A percentile compares a stretch with the other conserved stretches of the same genome.
These are phyloP conservation scores for Lathyrus oleraceus DNA, from an alignment of 306 rosid genomes.

Conservation along the genomic window DNA sequence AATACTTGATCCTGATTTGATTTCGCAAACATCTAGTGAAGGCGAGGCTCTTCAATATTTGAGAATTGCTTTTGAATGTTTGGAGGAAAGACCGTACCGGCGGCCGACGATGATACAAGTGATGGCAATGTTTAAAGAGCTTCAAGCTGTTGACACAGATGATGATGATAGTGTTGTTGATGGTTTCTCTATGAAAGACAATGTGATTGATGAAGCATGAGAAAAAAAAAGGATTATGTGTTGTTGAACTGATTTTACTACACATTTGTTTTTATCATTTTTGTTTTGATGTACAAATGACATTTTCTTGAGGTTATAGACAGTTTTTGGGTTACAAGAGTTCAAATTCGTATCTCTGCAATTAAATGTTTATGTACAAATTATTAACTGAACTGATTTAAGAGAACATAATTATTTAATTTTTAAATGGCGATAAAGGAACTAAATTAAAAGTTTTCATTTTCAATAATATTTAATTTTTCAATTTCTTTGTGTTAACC, in stretches of 20 bases:
- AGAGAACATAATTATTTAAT: neutral
- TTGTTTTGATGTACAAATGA: constrained; percentile 41
- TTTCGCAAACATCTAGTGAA: constrained; percentile 48
- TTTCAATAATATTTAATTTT: neutral
- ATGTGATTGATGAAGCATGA: constrained; percentile 55
- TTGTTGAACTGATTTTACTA: constrained; percentile 11
- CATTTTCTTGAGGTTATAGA: constrained; percentile 31
- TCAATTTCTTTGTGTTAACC: neutral
- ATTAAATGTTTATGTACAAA: no score
- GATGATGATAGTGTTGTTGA: constrained; percentile 52
- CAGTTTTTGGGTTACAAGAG: constrained; percentile 55
- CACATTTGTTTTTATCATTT: neutral
- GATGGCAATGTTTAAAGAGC: constrained; percentile 81
- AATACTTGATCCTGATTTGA: constrained; percentile 60
- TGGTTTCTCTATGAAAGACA: constrained; percentile 55
- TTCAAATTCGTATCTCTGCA: no score
- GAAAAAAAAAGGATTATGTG: neutral
- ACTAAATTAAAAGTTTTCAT: neutral
- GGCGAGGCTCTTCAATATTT: constrained; percentile 52
- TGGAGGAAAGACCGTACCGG: constrained; percentile 66
- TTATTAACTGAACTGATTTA: no score
- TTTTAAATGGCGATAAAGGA: neutral
- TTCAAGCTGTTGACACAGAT: constrained; percentile 65
- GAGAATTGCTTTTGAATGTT: constrained; percentile 70
- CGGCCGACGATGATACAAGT: constrained; percentile 84